Conservation (phyloP, 2,329 filamentous ascomycete genomes). For the Neopestalotiopsis clavispora region DNA sequence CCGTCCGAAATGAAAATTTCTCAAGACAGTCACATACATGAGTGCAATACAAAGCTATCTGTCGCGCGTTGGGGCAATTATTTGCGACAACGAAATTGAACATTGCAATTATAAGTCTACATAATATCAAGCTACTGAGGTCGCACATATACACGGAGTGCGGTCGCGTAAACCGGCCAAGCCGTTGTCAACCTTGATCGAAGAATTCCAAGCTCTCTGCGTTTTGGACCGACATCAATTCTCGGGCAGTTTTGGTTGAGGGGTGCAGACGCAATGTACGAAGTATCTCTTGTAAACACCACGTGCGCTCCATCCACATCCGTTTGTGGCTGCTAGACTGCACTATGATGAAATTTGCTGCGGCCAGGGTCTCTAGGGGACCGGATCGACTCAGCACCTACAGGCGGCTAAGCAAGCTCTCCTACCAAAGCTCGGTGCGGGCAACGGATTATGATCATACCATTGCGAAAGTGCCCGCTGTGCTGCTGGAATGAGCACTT, state of each 20-base stretch:
- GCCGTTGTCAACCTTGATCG: neutral
- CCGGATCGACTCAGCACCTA: neutral
- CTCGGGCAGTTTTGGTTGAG: neutral
- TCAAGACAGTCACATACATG: neutral
- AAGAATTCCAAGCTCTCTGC: neutral
- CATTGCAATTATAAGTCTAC: no score
- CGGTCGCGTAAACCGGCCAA: no score
- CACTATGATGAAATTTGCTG: constrained; percentile 15
- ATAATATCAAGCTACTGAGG: no score
- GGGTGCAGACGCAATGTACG: neutral
- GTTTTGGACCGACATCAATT: neutral
- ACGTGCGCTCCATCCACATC: neutral
- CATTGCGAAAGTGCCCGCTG: no score
- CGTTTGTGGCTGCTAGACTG: constrained; percentile 4
- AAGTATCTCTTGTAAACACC: neutral
- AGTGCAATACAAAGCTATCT: neutral
- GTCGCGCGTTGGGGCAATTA: neutral
- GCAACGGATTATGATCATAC: no score
- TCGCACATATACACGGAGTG: no score
- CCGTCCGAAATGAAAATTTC: neutral
- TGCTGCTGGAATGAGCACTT: no score
- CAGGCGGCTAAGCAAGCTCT: neutral
- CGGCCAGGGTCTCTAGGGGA: constrained; percentile 6
- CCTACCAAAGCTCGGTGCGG: no score
- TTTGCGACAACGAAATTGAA: no score